These are phyloP conservation scores for Fusarium siculi DNA, from an alignment of 2,329 filamentous ascomycete genomes.

Conservation along the genomic window DNA sequence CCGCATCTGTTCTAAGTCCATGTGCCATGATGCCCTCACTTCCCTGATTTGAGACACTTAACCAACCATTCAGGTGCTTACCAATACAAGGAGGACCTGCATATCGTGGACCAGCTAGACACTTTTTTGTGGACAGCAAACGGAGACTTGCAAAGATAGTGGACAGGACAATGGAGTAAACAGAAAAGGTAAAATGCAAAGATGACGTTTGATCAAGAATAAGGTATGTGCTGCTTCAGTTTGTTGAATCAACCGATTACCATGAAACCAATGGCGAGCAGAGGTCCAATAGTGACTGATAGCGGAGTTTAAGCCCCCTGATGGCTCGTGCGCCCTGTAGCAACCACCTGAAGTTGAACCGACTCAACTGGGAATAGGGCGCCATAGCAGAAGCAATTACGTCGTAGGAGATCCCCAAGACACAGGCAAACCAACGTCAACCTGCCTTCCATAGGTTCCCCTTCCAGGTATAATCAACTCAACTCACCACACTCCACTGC, in stretches of 20 bases:
- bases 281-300: neutral
- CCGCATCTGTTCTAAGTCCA: neutral
- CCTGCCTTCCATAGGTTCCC: constrained; percentile 9
- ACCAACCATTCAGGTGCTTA: constrained; percentile 9
- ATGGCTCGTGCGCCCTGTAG: constrained; percentile 35
- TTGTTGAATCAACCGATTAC: neutral
- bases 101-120: constrained; percentile 10
- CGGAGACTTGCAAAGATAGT: constrained; percentile 1
- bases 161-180: neutral
- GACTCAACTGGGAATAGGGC: constrained; percentile 32
- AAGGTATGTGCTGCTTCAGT: neutral
- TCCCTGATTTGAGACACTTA: neutral
- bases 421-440: constrained; percentile 15
- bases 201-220: neutral
- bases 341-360: constrained; percentile 28
- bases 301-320: constrained; percentile 21
- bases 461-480: constrained; percentile 14
- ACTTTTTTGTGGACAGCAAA: constrained; percentile 12
- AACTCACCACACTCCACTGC: constrained; percentile 13
- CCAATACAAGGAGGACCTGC: constrained; percentile 13
- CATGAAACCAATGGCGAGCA: neutral
- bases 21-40: constrained; percentile 23
- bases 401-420: constrained; percentile 20
- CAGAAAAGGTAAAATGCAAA: neutral
- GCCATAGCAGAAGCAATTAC: constrained; percentile 38